Conservation (phyloP, 148 eudicot species). For the Rhododendron williamsianum region DNA sequence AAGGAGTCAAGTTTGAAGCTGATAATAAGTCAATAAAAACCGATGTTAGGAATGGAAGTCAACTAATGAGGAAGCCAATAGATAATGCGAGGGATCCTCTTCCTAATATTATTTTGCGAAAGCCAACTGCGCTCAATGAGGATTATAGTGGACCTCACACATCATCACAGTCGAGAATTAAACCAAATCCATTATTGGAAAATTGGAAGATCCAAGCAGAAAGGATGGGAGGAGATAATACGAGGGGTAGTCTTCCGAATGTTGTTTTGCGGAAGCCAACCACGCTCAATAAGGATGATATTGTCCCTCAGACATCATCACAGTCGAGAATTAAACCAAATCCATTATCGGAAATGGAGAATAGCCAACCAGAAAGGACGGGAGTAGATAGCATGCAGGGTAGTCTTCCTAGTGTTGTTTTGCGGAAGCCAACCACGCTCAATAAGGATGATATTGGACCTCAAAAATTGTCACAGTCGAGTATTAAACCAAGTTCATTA, state of each 20-base stretch:
- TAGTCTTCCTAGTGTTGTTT: slow-evolving; percentile 65
- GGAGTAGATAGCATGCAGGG: slow-evolving; percentile 24
- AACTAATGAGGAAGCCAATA: slow-evolving; percentile 22
- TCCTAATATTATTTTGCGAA: slow-evolving; percentile 74
- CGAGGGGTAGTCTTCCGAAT: slow-evolving; percentile 62
- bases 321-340: slow-evolving; percentile 54
- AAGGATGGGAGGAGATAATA: slow-evolving; percentile 8
- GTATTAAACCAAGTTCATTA: slow-evolving; percentile 59
- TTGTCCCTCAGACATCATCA: slow-evolving; percentile 29
- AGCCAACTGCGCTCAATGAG: slow-evolving; percentile 56
- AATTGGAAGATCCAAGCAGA: slow-evolving; percentile 30
- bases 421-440: slow-evolving; percentile 68
- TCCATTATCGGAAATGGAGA: slow-evolving; percentile 51
- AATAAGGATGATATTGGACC: slow-evolving; percentile 48
- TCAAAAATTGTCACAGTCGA: slow-evolving; percentile 33
- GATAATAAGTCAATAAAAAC: slow-evolving; percentile 31
- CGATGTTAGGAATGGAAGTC: slow-evolving; percentile 31
- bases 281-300: slow-evolving; percentile 49
- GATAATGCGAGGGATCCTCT: slow-evolving; percentile 37
- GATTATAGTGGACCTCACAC: slow-evolving; percentile 40
- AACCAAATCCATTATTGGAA: slow-evolving; percentile 57
- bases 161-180: slow-evolving; percentile 42
- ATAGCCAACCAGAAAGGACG: neutral
- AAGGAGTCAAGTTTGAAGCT: slow-evolving; percentile 61
- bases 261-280: slow-evolving; percentile 78